phyloP scores from a whole-genome alignment of 2,329 filamentous ascomycete species.

The Monosporascus ibericus region DNA sequence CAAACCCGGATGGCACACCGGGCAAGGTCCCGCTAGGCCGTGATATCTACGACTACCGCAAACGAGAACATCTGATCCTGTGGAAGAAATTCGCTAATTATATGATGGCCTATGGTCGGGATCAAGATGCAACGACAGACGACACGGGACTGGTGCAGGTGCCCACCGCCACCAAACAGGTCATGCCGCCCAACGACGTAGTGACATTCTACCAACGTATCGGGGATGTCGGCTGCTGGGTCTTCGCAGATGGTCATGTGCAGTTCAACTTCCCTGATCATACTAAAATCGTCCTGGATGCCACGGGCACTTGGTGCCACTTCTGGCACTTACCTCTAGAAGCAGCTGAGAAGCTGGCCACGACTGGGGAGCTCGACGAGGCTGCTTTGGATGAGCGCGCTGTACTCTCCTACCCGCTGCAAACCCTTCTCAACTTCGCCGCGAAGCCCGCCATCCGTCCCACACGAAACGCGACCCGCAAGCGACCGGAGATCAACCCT shows the following conservation, averaged over 20 bases:
- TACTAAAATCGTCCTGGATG: slow-evolving; percentile 74
- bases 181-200: slow-evolving; percentile 47
- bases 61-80: slow-evolving; percentile 58
- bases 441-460: slow-evolving; percentile 39
- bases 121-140: slow-evolving; percentile 51
- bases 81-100: slow-evolving; percentile 73
- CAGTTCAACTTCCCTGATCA: slow-evolving; percentile 89
- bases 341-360: slow-evolving; percentile 58
- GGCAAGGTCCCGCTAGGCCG: slow-evolving; percentile 57
- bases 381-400: slow-evolving; percentile 66
- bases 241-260: slow-evolving; percentile 72
- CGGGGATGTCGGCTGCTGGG: slow-evolving; percentile 76
- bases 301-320: slow-evolving; percentile 68
- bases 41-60: slow-evolving; percentile 59
- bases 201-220: slow-evolving; percentile 79
- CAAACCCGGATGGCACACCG: slow-evolving; percentile 53
- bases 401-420: slow-evolving; percentile 64
- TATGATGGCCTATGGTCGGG: slow-evolving; percentile 68
- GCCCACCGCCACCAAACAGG: slow-evolving; percentile 32
- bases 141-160: slow-evolving; percentile 35
- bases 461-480: slow-evolving; percentile 40
- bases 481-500: slow-evolving; percentile 54
- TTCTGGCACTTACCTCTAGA: slow-evolving; percentile 72
- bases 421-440: slow-evolving; percentile 65
- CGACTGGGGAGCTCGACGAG: slow-evolving; percentile 61